A percentile compares a stretch with the other conserved stretches of the same genome.
These are phyloP conservation scores for Auriscalpium microsporum DNA, from an alignment of 768 basidiomycete species.

Conservation along the genomic window DNA sequence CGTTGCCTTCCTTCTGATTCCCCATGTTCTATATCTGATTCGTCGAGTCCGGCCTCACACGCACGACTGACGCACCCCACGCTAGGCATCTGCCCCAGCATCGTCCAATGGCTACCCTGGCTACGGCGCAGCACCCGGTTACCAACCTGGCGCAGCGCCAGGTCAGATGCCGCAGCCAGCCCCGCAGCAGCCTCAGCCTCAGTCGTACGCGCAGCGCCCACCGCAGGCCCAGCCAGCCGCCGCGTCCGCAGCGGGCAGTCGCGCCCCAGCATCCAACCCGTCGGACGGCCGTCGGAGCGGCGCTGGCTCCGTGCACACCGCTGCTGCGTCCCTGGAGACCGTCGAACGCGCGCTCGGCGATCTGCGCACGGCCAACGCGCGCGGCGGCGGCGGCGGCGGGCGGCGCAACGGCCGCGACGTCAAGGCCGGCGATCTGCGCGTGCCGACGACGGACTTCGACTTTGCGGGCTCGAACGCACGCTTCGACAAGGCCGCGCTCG, in stretches of 20 bases:
- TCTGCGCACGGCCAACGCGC: conserved; percentile 26
- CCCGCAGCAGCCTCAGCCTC: conserved; percentile 8
- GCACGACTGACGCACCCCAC: conserved; percentile 5
- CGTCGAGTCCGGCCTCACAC: background rate
- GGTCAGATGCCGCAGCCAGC: conserved; percentile 15
- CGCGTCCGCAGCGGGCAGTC: background rate
- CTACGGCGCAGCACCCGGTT: conserved; percentile 15
- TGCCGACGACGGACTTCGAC: conserved; percentile 76
- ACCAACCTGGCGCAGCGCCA: conserved; percentile 17
- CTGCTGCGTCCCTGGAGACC: conserved; percentile 66
- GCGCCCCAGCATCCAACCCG: conserved; percentile 9
- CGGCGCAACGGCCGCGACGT: conserved; percentile 30
- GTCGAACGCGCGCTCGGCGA: conserved; percentile 53
- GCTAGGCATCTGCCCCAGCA: conserved; percentile 43
- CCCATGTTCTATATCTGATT: conserved; percentile 1
- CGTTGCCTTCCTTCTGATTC: conserved; percentile 56
- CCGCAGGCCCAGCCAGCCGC: background rate
- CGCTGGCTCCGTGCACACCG: conserved; percentile 56
- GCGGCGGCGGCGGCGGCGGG: conserved; percentile 27
- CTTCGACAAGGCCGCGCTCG: conserved; percentile 65
- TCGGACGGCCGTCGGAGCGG: conserved; percentile 23
- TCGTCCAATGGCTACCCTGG: conserved; percentile 17
- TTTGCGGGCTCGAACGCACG: conserved; percentile 70
- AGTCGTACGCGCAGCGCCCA: background rate
- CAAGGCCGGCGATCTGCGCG: conserved; percentile 35